phyloP scores from a whole-genome alignment of 2,329 filamentous ascomycete genomes.

The Ceratocystis papillata region DNA sequence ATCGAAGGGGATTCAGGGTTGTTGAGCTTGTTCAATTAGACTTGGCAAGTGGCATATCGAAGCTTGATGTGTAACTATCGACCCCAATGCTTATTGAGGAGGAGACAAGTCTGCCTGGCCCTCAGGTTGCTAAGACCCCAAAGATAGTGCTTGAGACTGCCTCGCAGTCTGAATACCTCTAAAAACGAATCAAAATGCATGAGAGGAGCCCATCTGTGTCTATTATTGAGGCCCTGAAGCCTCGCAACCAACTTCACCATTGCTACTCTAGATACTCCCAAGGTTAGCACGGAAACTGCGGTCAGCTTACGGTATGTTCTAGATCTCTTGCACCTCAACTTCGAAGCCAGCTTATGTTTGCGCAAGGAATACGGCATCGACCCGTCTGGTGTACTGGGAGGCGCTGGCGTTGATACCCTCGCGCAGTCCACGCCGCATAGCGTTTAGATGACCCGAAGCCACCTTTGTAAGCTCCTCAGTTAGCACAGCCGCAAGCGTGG shows the following conservation, averaged over 20 bases:
- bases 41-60: no score
- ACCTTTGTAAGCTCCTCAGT: constrained; percentile 33
- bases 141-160: no score
- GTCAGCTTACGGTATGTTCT: constrained; percentile 18
- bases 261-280: constrained; percentile 23
- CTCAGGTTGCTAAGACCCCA: no score
- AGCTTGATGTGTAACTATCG: no score
- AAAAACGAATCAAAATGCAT: no score
- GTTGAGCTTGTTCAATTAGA: no score
- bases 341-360: constrained; percentile 20
- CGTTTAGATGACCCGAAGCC: constrained; percentile 28
- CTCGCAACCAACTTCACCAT: constrained; percentile 23
- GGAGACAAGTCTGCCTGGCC: no score
- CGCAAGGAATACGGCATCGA: constrained; percentile 20
- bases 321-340: constrained; percentile 20
- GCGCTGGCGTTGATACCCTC: constrained; percentile 25
- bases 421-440: constrained; percentile 30
- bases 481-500: constrained; percentile 29
- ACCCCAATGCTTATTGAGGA: no score
- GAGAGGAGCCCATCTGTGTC: no score
- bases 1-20: no score
- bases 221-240: not conserved
- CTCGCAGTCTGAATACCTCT: no score
- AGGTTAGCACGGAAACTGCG: constrained; percentile 23
- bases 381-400: not conserved